phyloP scores from a whole-genome alignment of 2,329 filamentous ascomycete genomes.

The Verticillium tricorpus region DNA sequence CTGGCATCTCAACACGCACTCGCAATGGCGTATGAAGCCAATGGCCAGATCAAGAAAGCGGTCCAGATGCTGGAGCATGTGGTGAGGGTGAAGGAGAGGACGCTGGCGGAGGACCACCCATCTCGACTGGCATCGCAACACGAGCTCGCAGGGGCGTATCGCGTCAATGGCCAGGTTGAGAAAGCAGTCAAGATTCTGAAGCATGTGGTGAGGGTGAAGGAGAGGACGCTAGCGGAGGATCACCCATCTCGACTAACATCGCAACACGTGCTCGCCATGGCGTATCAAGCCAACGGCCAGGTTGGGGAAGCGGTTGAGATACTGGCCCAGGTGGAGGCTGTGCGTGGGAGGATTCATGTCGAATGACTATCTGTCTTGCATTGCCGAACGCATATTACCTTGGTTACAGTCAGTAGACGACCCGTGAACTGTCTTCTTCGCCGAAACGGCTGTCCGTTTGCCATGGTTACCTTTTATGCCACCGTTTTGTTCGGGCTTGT shows the following conservation, averaged over 20 bases:
- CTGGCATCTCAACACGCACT: slow-evolving; percentile 6
- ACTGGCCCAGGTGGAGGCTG: background rate
- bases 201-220: slow-evolving; percentile 16
- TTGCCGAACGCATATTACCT: too few relatives aligned
- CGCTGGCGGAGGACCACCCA: background rate
- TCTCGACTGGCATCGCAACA: slow-evolving; percentile 6
- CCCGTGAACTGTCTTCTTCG: too few relatives aligned
- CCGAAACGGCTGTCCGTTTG: too few relatives aligned
- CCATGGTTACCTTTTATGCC: too few relatives aligned
- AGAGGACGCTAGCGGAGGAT: slow-evolving; percentile 11
- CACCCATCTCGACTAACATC: slow-evolving; percentile 15
- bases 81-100: background rate
- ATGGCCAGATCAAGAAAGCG: slow-evolving; percentile 13
- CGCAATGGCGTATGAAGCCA: slow-evolving; percentile 3
- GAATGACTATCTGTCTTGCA: background rate
- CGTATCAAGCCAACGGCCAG: slow-evolving; percentile 16
- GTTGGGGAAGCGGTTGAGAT: slow-evolving; percentile 11
- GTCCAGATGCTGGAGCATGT: background rate
- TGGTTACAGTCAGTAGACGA: too few relatives aligned
- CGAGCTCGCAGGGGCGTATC: slow-evolving; percentile 3
- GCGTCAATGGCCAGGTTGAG: slow-evolving; percentile 14
- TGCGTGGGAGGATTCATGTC: background rate
- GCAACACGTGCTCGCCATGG: slow-evolving; percentile 14
- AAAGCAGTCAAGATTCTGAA: slow-evolving; percentile 17
- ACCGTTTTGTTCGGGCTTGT: too few relatives aligned